These are phyloP conservation scores for Pyronema omphalodes DNA, from an alignment of 495 filamentous ascomycete genomes.

Conservation along the genomic window DNA sequence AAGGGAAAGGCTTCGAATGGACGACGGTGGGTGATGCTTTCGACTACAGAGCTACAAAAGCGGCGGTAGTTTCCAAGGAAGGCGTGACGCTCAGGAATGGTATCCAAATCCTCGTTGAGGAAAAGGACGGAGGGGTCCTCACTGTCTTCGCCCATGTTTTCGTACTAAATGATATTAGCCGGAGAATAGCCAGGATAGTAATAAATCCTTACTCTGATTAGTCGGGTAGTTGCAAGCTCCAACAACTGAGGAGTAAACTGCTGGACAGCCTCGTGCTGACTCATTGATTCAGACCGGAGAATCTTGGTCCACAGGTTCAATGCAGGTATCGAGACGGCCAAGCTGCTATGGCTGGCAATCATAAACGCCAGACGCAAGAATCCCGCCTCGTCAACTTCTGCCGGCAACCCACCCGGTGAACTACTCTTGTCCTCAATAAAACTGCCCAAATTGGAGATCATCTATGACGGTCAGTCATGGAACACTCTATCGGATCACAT, in stretches of 20 bases:
- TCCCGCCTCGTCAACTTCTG: constrained; percentile 46
- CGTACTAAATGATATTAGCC: constrained; percentile 59
- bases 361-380: constrained; percentile 64
- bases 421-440: constrained; percentile 62
- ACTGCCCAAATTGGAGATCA: constrained; percentile 66
- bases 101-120: constrained; percentile 83
- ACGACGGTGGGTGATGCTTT: constrained; percentile 58
- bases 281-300: constrained; percentile 44
- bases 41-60: constrained; percentile 70
- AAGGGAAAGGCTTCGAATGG: constrained; percentile 72
- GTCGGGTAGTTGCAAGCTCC: constrained; percentile 33
- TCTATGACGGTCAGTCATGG: constrained; percentile 29
- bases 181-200: not conserved
- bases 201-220: constrained; percentile 20
- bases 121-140: constrained; percentile 58
- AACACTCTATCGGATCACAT: not conserved
- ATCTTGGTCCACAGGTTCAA: constrained; percentile 79
- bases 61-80: constrained; percentile 95
- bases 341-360: constrained; percentile 66
- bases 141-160: constrained; percentile 60
- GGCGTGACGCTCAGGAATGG: constrained; percentile 79
- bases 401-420: constrained; percentile 28
- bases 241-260: constrained; percentile 55
- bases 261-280: constrained; percentile 45
- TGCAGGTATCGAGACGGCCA: constrained; percentile 80